Conservation (phyloP, 2,329 filamentous ascomycete species). For the Pseudocercospora cruenta region DNA sequence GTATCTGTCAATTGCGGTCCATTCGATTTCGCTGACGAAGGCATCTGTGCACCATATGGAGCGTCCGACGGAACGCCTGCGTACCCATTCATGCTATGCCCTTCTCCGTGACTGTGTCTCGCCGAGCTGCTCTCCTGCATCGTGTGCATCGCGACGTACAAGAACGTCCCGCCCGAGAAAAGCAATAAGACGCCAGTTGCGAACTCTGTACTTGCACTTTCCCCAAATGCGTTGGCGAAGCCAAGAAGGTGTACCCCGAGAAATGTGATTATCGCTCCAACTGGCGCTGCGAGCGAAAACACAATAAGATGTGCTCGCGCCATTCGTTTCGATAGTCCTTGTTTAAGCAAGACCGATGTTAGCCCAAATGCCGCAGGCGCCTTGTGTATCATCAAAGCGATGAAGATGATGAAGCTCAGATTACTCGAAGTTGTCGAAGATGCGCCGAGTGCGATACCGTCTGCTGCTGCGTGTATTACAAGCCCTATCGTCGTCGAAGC, state of each 20-base stretch:
- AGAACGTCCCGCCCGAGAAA: slow-evolving; percentile 94
- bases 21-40: neutral
- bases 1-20: slow-evolving; percentile 51
- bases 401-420: slow-evolving; percentile 87
- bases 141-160: slow-evolving; percentile 99
- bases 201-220: slow-evolving; percentile 69
- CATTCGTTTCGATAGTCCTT: slow-evolving; percentile 84
- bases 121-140: slow-evolving; percentile 74
- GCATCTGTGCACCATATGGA: slow-evolving; percentile 22
- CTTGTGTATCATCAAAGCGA: slow-evolving; percentile 98
- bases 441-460: slow-evolving; percentile 93
- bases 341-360: slow-evolving; percentile 85
- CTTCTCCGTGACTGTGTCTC: slow-evolving; percentile 50
- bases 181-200: slow-evolving; percentile 90
- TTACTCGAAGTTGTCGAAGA: slow-evolving; percentile 71
- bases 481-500: slow-evolving; percentile 75
- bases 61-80: slow-evolving; percentile 30
- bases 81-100: slow-evolving; percentile 38
- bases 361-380: slow-evolving; percentile 87
- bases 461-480: slow-evolving; percentile 93
- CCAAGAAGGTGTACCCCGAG: slow-evolving; percentile 74
- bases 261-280: slow-evolving; percentile 84
- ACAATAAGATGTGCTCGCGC: slow-evolving; percentile 83
- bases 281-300: slow-evolving; percentile 88
- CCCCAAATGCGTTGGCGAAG: slow-evolving; percentile 60